Evolutionary conservation across 768 basidiomycete species (phyloP), one percentile per base, ranked within the genome.

Genomic region (Naganishia onofrii): DNA sequence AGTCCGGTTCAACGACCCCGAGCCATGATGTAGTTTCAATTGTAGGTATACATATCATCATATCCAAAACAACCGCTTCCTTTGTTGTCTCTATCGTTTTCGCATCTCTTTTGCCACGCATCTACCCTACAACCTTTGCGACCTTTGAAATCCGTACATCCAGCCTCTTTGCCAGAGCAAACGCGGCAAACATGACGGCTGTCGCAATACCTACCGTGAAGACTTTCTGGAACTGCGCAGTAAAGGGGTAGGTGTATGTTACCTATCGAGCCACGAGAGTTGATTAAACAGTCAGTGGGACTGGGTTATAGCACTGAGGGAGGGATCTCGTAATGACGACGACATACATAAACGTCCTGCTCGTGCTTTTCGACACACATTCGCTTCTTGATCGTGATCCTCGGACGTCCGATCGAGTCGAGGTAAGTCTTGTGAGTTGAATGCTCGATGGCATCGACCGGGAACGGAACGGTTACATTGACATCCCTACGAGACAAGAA

Each of bases 201-300:
- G 90, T 87, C 1, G 88, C 91, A 21, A 84, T 83, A 10, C 88
- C 86, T 31, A 94, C 91, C 13, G 89, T 87, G 32, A 91, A 67
- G 0, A 92, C 91, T 81, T 98, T 98, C 81, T 88, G 89, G 70
- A 96, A 80, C 79, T 92, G 90, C n/a, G 92, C 89, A 51, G 85
- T 83, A 67, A 88, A 75, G 13, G 92, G 88, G 52, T 95, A 89
- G 74, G 86, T 88, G 84, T 98, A 98, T 44, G 89, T 88, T 70
- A 96, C 89, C 94, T 96, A 73, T 28, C 17, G 17, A 10, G 15
- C 32, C 54, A 1, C 13, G 21, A 4, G 21, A 36, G 34, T 29
- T 19, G n/a, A n/a, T n/a, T n/a, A n/a, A n/a, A n/a, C n/a, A n/a
- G n/a, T n/a, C n/a, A n/a, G n/a, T n/a, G n/a, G n/a, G n/a, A n/a